phyloP scores from a whole-genome alignment of 1,139 yeast genomes.

The Lodderomyces orthopsilosis region DNA sequence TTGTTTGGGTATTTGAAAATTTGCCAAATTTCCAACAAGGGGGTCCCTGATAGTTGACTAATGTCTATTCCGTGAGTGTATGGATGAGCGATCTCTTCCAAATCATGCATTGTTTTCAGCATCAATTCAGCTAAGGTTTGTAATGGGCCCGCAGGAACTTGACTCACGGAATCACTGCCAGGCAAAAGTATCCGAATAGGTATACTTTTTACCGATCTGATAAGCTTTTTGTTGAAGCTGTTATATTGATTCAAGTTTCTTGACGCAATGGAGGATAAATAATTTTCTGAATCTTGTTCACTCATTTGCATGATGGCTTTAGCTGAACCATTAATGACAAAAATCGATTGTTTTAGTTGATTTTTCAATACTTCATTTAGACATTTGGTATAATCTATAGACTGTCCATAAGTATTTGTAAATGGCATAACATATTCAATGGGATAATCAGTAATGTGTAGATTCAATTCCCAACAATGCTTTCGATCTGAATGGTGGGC shows the following conservation, averaged over 20 bases:
- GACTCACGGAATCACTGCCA: slow-evolving; percentile 43
- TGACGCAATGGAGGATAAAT: slow-evolving; percentile 54
- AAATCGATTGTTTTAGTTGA: slow-evolving; percentile 77
- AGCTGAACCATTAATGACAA: slow-evolving; percentile 67
- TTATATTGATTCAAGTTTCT: slow-evolving; percentile 28
- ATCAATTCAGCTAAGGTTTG: slow-evolving; percentile 43
- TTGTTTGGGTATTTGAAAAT: slow-evolving; percentile 68
- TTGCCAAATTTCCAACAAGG: slow-evolving; percentile 52
- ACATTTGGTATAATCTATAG: slow-evolving; percentile 23
- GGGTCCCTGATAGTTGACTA: slow-evolving; percentile 35
- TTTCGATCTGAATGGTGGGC: slow-evolving; percentile 3
- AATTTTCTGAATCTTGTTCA: slow-evolving; percentile 50
- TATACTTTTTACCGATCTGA: slow-evolving; percentile 37
- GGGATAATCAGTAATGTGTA: slow-evolving; percentile 48
- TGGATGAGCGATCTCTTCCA: slow-evolving; percentile 47
- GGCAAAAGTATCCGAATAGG: slow-evolving; percentile 64
- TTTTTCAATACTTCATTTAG: slow-evolving; percentile 63
- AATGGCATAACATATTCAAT: slow-evolving; percentile 51
- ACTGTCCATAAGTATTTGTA: slow-evolving; percentile 12
- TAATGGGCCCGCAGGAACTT: slow-evolving; percentile 42
- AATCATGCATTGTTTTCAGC: slow-evolving; percentile 38
- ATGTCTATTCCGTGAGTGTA: slow-evolving; percentile 64
- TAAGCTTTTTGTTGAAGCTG: slow-evolving; percentile 26
- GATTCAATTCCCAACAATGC: slow-evolving; percentile 46
- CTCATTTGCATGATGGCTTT: slow-evolving; percentile 74